Percentiles rank a stretch among this genome's conserved stretches.
These are phyloP conservation scores for Trametes cinnabarina DNA, from an alignment of 768 basidiomycete species.

Conservation along the genomic window DNA sequence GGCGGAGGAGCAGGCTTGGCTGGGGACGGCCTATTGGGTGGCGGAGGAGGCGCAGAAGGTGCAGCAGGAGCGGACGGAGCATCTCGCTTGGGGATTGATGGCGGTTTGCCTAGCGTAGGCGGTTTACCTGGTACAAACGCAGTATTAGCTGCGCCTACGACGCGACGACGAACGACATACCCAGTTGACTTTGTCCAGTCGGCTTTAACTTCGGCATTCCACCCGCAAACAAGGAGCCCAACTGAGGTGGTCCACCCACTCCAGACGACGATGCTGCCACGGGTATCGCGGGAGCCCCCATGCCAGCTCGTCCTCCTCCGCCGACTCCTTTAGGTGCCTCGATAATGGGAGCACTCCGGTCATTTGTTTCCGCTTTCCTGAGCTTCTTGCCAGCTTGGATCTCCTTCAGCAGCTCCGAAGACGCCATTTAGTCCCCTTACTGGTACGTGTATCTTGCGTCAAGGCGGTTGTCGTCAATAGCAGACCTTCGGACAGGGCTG, in stretches of 20 bases:
- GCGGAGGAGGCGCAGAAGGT: slow-evolving; percentile 34
- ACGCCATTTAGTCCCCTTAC: slow-evolving; percentile 50
- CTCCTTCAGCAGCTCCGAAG: slow-evolving; percentile 70
- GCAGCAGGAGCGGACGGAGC: slow-evolving; percentile 34
- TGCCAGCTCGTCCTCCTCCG: slow-evolving; percentile 35
- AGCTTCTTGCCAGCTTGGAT: slow-evolving; percentile 82
- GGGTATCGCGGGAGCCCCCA: slow-evolving; percentile 26
- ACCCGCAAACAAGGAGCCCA: slow-evolving; percentile 84
- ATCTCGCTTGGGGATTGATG: slow-evolving; percentile 56
- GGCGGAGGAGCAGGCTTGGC: slow-evolving; percentile 25
- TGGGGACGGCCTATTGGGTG: slow-evolving; percentile 31
- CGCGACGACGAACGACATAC: slow-evolving; percentile 35
- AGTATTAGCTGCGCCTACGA: slow-evolving; percentile 8
- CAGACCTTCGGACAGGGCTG: not conserved
- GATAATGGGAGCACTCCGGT: slow-evolving; percentile 68
- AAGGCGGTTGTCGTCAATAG: not conserved
- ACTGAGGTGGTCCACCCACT: slow-evolving; percentile 68
- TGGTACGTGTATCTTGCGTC: too few species aligned
- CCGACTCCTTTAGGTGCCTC: slow-evolving; percentile 43
- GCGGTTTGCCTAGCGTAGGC: slow-evolving; percentile 63
- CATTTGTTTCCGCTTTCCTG: slow-evolving; percentile 81
- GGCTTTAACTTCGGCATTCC: slow-evolving; percentile 90
- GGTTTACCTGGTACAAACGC: slow-evolving; percentile 49
- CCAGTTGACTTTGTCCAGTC: slow-evolving; percentile 52
- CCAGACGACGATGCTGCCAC: slow-evolving; percentile 25